Evolutionary conservation across 1,139 yeast genomes (phyloP).

Genomic region (Sugiyamaella xylanicola): DNA sequence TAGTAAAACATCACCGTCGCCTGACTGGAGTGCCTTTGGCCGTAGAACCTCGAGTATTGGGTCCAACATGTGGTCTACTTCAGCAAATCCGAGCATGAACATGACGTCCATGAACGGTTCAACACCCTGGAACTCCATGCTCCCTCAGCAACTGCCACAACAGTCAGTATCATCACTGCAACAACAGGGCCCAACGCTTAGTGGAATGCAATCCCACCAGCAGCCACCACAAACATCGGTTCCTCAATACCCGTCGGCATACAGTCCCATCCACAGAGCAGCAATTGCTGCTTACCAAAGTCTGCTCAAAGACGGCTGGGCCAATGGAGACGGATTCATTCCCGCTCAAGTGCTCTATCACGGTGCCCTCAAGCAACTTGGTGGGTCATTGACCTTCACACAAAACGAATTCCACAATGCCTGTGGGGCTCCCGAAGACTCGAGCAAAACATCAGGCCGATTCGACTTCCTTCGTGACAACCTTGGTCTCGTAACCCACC

Average conservation of each 20-base stretch:
- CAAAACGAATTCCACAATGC: slow-evolving; percentile 40
- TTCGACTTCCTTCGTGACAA: slow-evolving; percentile 40
- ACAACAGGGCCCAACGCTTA: background rate
- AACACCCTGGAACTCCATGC: slow-evolving; percentile 7
- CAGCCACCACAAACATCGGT: background rate
- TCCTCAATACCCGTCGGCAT: slow-evolving; percentile 5
- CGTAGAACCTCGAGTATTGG: slow-evolving; percentile 17
- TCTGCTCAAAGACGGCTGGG: slow-evolving; percentile 33
- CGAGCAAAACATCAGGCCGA: slow-evolving; percentile 20
- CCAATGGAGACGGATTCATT: slow-evolving; percentile 40
- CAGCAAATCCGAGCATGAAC: background rate
- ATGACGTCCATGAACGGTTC: background rate
- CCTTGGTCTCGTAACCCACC: slow-evolving; percentile 42
- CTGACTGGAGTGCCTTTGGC: slow-evolving; percentile 16
- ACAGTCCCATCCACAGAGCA: slow-evolving; percentile 28
- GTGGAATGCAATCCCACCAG: background rate
- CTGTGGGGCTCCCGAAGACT: slow-evolving; percentile 29
- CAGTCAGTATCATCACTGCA: background rate
- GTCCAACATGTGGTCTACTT: slow-evolving; percentile 21
- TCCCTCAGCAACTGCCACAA: slow-evolving; percentile 1
- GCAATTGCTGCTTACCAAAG: slow-evolving; percentile 36
- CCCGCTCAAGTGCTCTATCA: slow-evolving; percentile 42
- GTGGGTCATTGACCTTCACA: slow-evolving; percentile 27
- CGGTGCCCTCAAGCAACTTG: slow-evolving; percentile 33
- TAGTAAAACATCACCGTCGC: slow-evolving; percentile 7